Evolutionary conservation across 345 rosid species (phyloP).

Genomic region (Bruguiera gymnorhiza): DNA sequence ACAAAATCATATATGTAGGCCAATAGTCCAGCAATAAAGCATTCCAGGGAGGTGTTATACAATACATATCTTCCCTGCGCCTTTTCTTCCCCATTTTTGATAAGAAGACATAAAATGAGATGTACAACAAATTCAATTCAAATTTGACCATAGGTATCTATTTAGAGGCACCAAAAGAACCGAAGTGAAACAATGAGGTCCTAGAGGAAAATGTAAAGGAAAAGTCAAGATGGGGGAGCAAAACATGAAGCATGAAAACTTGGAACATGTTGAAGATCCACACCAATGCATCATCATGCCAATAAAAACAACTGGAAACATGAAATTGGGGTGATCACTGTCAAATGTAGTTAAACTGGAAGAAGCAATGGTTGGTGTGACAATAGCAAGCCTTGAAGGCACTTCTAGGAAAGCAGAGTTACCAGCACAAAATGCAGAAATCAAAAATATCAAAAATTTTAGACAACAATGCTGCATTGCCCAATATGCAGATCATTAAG

Average conservation of each 20-base stretch:
- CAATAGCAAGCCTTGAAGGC: not conserved
- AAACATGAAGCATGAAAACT: too few species aligned
- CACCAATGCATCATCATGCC: not conserved
- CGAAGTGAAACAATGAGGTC: too few species aligned
- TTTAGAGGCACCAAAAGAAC: not conserved
- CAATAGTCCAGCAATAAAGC: not conserved
- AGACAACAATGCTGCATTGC: not conserved
- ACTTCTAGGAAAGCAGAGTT: not conserved
- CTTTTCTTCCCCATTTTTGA: too few species aligned
- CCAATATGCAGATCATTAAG: conserved; percentile 5
- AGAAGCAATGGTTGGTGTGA: not conserved
- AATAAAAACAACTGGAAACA: not conserved
- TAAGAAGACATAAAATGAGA: too few species aligned
- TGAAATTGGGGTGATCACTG: not conserved
- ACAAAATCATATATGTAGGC: not conserved
- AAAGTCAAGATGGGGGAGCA: not conserved
- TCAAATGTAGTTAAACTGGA: conserved; percentile 3
- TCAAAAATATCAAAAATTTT: not conserved
- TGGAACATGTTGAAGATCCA: not conserved
- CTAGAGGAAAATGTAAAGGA: not conserved
- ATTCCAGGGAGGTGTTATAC: too few species aligned
- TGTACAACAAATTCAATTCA: too few species aligned
- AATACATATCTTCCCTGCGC: too few species aligned
- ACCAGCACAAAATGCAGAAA: not conserved
- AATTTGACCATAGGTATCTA: too few species aligned